A percentile compares a stretch with the other conserved stretches of the same genome.
Evolutionary conservation across 1,284 basidiomycete genomes (phyloP).

Genomic region (Ceratobasidium sp.): DNA sequence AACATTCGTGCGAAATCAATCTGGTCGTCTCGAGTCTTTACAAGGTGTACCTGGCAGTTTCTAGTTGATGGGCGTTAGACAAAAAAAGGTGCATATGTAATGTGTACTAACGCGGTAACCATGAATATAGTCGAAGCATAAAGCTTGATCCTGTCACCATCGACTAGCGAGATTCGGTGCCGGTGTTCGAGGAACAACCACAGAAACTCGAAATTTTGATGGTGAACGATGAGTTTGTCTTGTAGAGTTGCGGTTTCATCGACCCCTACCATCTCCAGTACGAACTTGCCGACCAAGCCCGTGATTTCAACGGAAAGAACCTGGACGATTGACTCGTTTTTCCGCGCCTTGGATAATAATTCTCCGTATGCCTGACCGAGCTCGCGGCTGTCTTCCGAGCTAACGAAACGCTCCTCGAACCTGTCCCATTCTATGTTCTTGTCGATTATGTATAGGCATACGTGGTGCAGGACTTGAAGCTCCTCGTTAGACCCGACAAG

Average conservation of each 20-base stretch:
- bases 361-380: neutral
- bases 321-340: neutral
- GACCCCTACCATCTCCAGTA: neutral
- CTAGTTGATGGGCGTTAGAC: neutral
- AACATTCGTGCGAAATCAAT: neutral
- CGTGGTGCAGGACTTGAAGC: neutral
- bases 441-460: neutral
- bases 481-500: neutral
- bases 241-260: neutral
- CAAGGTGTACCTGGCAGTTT: neutral
- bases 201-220: neutral
- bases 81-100: neutral
- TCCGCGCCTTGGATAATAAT: neutral
- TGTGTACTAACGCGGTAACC: neutral
- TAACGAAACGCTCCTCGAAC: neutral
- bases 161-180: neutral
- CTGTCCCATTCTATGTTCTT: neutral
- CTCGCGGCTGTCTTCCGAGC: neutral
- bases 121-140: neutral
- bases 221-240: neutral
- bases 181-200: constrained; percentile 3
- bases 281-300: neutral
- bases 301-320: neutral
- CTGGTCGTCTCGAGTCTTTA: neutral
- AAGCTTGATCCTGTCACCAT: neutral